Percentiles rank a stretch among this genome's conserved stretches.
Evolutionary conservation across 1,284 basidiomycete genomes (phyloP).

Genomic region (Pterulicium gracile): DNA sequence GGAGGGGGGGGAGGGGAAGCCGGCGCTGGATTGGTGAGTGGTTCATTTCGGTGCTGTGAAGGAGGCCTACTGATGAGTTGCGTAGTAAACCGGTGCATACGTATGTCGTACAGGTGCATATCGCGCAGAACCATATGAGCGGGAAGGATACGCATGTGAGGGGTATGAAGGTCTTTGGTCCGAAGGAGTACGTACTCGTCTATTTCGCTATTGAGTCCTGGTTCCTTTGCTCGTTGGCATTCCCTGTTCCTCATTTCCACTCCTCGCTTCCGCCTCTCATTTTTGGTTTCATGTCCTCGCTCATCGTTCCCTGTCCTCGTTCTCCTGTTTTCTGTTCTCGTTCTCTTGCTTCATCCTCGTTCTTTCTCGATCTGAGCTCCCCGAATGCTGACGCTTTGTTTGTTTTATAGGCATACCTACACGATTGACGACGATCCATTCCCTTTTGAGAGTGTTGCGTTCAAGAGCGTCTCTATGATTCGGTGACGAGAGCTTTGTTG

Average conservation of each 20-base stretch:
- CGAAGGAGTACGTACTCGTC: slow-evolving; percentile 52
- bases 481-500: slow-evolving; percentile 9
- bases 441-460: slow-evolving; percentile 50
- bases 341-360: not conserved
- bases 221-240: slow-evolving; percentile 7
- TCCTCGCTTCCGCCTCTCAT: not conserved
- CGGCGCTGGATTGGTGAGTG: no score
- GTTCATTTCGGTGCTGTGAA: slow-evolving; percentile 3
- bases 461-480: slow-evolving; percentile 37
- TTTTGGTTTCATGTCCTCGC: no score
- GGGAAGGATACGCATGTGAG: slow-evolving; percentile 98
- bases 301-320: no score
- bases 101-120: slow-evolving; percentile 84
- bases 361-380: not conserved
- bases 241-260: slow-evolving; percentile 2
- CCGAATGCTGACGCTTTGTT: not conserved
- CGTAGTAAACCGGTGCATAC: slow-evolving; percentile 77
- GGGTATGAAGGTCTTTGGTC: slow-evolving; percentile 79
- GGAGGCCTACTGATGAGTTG: not conserved
- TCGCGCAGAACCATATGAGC: slow-evolving; percentile 93
- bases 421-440: slow-evolving; percentile 53
- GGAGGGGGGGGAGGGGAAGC: no score
- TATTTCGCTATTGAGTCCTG: slow-evolving; percentile 1
- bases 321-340: not conserved
- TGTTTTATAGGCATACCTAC: slow-evolving; percentile 21